Evolutionary conservation across 495 filamentous ascomycete genomes (phyloP), one percentile per base, ranked within the genome.

Genomic region (Usnea hakonensis): DNA sequence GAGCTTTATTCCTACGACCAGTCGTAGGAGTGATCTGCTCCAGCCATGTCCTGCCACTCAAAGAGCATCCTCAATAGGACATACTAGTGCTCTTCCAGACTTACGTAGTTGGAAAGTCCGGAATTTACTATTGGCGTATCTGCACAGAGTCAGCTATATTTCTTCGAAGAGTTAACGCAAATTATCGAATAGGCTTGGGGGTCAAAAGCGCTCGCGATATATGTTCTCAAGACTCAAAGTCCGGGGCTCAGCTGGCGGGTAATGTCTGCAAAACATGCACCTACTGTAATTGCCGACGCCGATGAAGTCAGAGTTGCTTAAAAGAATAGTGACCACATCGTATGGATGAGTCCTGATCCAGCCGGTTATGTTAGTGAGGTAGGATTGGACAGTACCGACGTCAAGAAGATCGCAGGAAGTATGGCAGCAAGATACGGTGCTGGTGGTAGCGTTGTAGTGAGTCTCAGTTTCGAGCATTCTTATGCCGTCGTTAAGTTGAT

Each of bases 401-500:
- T 96, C 83, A 30, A 95, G 79, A 19, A 95, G 72, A 60, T 89
- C 79, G 76, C 91, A 97, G 58, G 77, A 83, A 13, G 89, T 90
- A 71, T 95, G 89, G 73, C 87, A 90, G 64, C 81, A 84, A 64
- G 81, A 78, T 37, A 89, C 66, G 0, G 82, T 84, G 19, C 75
- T 77, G 62, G 87, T 86, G 35, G 80, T 72, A 19, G 57, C 57
- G 17, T 65, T 65, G 55, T 82, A 80, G 71, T 96, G 92, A 8
- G 84, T 86, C 75, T 97, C 90, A 32, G 85, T 91, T 78, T 96
- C 90, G 19, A 97, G 68, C 82, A 95, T 93, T 56, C 93, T 87
- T 64, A 96, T 78, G 19, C 93, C 93, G 65, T 95, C 90, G 69
- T 95, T 82, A 36, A 97, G 76, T 75, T 97, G 93, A 54, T 80